Evolutionary conservation across 495 filamentous ascomycete species (phyloP), one percentile per base, ranked within the genome.

Genomic region (Aspergillus bridgeri): DNA sequence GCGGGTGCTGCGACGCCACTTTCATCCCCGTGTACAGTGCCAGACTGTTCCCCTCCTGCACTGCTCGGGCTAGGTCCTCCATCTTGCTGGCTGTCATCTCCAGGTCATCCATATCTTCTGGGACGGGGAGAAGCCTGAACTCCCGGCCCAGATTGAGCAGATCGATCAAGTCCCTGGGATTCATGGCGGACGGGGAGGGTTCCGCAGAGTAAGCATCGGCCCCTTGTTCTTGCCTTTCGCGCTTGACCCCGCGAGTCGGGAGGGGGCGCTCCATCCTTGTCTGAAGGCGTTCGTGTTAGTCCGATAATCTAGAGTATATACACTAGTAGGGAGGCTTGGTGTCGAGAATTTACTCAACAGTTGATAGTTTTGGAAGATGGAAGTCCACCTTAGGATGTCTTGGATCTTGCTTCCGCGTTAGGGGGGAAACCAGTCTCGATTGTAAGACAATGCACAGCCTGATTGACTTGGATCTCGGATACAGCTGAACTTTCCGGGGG

Each of bases 61-160:
- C 56, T 4, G 62, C 56, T 15, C 57, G 24, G n/a, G 66, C 68
- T 2, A 71, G 54, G 24, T 46, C 53, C 20, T 54, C n/a, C 4
- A 71, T 22, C 52, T 71, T 73, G 19, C 23, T 45, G 5, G 52
- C 61, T 17, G 65, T 70, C 9, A 44, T 54, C 50, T 69, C 59
- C 3, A 70, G 65, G 42, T 62, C 59, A 44, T 73, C 70, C 13
- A 33, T 50, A 9, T 52, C 53, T 13, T 50, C 38, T 0, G 69
- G 67, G 4, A 66, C 52, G 0, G 67, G 57, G 13, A 70, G 54
- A 54, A 70, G 49, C 9, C 47, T 49, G 9, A 58, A 43, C 6
- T 24, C 46, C 17, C 51, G 42, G 23, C 55, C 23, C 20, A 57
- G 27, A 3, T 23, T 17, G 6, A 25, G 33, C 8, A 61, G 33